Base-by-base conservation (phyloP, 129 eudicot genomes). In the Apium graveolens region DNA sequence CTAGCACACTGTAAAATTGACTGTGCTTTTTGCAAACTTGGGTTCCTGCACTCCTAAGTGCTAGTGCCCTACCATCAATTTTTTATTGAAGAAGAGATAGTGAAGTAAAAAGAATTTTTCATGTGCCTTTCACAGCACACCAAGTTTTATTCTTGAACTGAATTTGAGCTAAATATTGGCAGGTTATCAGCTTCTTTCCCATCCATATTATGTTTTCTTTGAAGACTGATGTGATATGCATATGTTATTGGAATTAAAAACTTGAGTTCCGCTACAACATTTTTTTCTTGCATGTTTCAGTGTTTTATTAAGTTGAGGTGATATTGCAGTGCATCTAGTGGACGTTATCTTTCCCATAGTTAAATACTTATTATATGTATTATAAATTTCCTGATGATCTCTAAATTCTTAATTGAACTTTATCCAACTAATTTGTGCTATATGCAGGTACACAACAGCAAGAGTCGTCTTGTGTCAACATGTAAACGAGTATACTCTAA, bases 401-500 rank as follows among this genome's bases (percentile, higher is more conserved):
- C 49, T 9, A 27, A 29, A 20, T 18, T 34, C 60, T 69, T 44
- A 62, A 63, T 43, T 13, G 57, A 18, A 4, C 48, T 75, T 51
- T 32, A 9, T 38, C 10, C 77, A 44, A 79, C 83, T 74, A 68
- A 63, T 1, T 31, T 74, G 46, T 74, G 11, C 65, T 62, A 21
- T 81, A 75, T 79, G 80, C 75, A 96, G 99, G 97, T 90, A 76
- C 89, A 93, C 63, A 89, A 90, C 87, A 78, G 86, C 37, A 97
- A 92, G 89, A 92, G 91, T 62, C 92, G 88, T 84, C 99, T 87
- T 80, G 82, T 78, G 78, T 92, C 97, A 68, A 90, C 89, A 84
- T 96, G 97, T 85, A 86, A 93, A 83, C 88, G 97, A 84, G 97
- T 96, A 27, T 96, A 96, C 83, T 96, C 97, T 68, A 93, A 92